A percentile compares a stretch with the other conserved stretches of the same genome.
Conservation (phyloP, 176 grass and related monocot species). For the Oryza glaberrima region DNA sequence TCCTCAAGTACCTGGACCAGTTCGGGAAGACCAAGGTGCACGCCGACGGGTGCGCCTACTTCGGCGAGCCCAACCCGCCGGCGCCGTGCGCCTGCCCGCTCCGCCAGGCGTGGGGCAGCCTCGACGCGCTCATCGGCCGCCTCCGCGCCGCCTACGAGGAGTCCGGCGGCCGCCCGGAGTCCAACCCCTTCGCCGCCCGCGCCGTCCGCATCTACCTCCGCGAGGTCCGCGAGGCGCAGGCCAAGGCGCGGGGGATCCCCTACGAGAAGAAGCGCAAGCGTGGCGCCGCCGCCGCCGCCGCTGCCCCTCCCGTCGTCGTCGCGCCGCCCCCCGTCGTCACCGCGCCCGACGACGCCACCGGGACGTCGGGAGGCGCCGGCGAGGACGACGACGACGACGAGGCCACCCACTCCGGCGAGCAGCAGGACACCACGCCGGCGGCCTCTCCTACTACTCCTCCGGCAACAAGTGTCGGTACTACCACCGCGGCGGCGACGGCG, state of each 20-base stretch:
- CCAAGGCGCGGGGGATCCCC: slow-evolving; percentile 80
- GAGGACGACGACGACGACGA: slow-evolving; percentile 52
- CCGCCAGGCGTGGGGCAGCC: slow-evolving; percentile 88
- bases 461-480: background rate
- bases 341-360: background rate
- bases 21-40: slow-evolving; percentile 98
- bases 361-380: slow-evolving; percentile 41
- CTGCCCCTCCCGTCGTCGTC: background rate
- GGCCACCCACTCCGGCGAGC: slow-evolving; percentile 3
- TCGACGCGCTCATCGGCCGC: slow-evolving; percentile 88
- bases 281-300: background rate
- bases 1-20: slow-evolving; percentile 87
- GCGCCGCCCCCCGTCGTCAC: slow-evolving; percentile 42
- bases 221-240: slow-evolving; percentile 80
- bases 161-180: slow-evolving; percentile 75
- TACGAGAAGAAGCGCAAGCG: slow-evolving; percentile 95
- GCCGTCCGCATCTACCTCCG: slow-evolving; percentile 80
- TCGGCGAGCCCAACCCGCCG: slow-evolving; percentile 70
- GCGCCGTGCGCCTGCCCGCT: slow-evolving; percentile 69
- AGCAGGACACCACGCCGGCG: background rate
- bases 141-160: slow-evolving; percentile 94
- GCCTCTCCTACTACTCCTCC: slow-evolving; percentile 38
- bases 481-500: background rate
- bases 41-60: slow-evolving; percentile 71
- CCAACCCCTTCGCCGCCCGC: slow-evolving; percentile 77